Evolutionary conservation across 345 rosid species (phyloP), one percentile per base, ranked within the genome.

Genomic region (Citrus reticulata): DNA sequence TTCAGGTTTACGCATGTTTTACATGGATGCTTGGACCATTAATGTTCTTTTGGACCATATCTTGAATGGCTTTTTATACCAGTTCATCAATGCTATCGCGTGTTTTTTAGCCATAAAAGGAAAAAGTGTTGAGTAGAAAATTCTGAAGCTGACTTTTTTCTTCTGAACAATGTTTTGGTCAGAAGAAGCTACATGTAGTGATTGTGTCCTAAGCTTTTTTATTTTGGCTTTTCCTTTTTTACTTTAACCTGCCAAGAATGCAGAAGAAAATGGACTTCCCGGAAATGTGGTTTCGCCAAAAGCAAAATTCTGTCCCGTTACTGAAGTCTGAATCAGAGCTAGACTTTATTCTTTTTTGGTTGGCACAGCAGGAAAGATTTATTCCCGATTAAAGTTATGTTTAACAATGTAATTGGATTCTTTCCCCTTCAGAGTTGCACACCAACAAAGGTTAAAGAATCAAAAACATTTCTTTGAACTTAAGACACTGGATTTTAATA

Each of bases 391-490:
- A 22, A 74, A 74, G 72, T 25, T 34, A 70, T 72, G 68, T 62
- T 62, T 32, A 35, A 57, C 13, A 13, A 49, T 29, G 46, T 62
- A 32, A 46, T 55, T 65, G 0, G 78, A 88, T 87, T 75, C 88
- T 81, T 89, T 87, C 29, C 81, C 58, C 78, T 57, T 35, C 27
- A 19, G 20, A 59, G 68, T 77, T 81, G 86, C 79, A 88, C 85
- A 10, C 78, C 62, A 55, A 4, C 1, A 54, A 25, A 68, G 77
- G 73, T 46, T 76, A 90, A 46, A 83, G 91, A 79, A 91, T 82
- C 58, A 46, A 78, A 87, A 67, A 62, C 75, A 81, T 93, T 88
- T 71, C 95, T 89, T 91, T 7, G 70, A 37, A 74, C 57, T 42
- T 76, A 90, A 90, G 92, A 69, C 84, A 76, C 58, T 3, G 51